Base-by-base conservation (phyloP, 2,329 filamentous ascomycete species). In the Monosporascus cannonballus region DNA sequence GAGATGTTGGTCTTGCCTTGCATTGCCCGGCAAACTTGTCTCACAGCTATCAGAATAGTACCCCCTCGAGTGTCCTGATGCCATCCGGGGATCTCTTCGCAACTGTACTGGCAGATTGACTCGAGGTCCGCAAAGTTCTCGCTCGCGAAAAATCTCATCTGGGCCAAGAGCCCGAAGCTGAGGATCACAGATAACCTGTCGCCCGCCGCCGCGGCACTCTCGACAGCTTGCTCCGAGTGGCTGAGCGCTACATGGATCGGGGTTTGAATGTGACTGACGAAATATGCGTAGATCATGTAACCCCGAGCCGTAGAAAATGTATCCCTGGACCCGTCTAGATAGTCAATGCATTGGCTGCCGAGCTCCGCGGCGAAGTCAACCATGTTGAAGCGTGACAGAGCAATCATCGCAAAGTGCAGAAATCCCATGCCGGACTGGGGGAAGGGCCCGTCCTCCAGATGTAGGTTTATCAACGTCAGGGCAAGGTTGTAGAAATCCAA, bases 21-120 rank as follows among this genome's bases (percentile, higher is more conserved):
- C 20, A 92, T 70, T 22, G 89, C 86, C 48, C 86, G 80, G 49
- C 78, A 80, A 24, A 81, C 77, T 64, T 92, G 88, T 48, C 85
- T 74, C 3, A 86, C 75, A 3, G 80, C 78, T 54, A 87, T 80
- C 6, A 92, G 72, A 49, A 90, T 73, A 0, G 83, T 83, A 2
- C 89, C 89, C 17, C 89, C 89, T 53, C 87, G 78, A 1, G 86
- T 79, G 61, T 91, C 88, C 45, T 78, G 73, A 47, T 84, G 75
- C 88, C 88, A 92, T 48, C 86, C 83, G 1, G 82, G 81, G 53
- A 89, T 81, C 57, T 91, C 88, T 55, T 90, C 81, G 55, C 85
- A 86, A n/a, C 84, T 80, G 55, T 86, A 89, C 47, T 83, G 79
- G 60, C 86, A 87, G 64, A 84, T 89, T 0, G 78, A 78, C 64